phyloP scores from a whole-genome alignment of 441 rosid species.

The Macaranga tanarius region DNA sequence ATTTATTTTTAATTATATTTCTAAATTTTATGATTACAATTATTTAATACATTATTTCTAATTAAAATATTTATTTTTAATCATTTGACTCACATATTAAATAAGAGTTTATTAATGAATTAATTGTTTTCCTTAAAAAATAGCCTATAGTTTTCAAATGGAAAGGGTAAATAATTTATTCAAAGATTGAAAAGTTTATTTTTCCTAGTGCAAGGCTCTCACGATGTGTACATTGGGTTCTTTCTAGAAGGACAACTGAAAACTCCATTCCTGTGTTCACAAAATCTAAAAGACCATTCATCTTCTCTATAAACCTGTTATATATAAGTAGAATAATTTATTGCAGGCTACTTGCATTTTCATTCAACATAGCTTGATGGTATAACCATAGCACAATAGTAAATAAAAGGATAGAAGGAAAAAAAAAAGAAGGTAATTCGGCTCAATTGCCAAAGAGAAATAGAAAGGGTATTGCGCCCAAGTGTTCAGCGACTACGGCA shows the following conservation, averaged over 20 bases:
- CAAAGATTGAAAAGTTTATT: constrained; percentile 55
- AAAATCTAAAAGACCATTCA: constrained; percentile 98
- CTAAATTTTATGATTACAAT: too few relatives aligned
- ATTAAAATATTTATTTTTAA: too few relatives aligned
- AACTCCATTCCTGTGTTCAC: constrained; percentile 93
- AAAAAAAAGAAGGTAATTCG: not conserved
- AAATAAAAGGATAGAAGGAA: not conserved
- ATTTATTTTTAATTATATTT: too few relatives aligned
- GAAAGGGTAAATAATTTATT: too few relatives aligned
- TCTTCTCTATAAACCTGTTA: constrained; percentile 83
- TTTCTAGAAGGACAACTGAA: constrained; percentile 82
- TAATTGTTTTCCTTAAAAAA: too few relatives aligned
- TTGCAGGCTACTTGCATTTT: constrained; percentile 7
- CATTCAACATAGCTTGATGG: constrained; percentile 8
- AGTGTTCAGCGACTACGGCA: too few relatives aligned
- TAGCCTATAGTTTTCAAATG: too few relatives aligned
- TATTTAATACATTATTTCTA: too few relatives aligned
- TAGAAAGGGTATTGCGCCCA: not conserved
- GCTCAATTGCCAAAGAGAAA: not conserved
- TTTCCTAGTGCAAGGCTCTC: constrained; percentile 77
- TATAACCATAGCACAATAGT: not conserved
- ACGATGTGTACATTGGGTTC: constrained; percentile 92
- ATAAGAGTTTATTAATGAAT: too few relatives aligned
- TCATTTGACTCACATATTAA: too few relatives aligned
- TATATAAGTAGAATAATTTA: constrained; percentile 14